These are phyloP conservation scores for Mrakia hoshinonis DNA, from an alignment of 768 basidiomycete genomes.

Conservation along the genomic window DNA sequence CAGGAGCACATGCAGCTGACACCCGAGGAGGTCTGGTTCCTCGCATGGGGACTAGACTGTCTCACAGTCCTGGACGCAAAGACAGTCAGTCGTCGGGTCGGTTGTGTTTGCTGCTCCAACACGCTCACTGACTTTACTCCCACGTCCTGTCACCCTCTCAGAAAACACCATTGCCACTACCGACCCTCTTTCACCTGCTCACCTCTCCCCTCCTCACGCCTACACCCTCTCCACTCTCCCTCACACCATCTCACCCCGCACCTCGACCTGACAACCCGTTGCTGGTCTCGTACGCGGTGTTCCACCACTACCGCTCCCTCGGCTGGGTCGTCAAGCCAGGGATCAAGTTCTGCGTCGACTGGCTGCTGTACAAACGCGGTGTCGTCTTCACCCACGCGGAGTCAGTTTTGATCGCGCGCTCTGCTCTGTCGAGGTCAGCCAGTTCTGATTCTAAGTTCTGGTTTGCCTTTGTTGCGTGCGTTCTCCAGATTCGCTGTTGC, in stretches of 20 bases:
- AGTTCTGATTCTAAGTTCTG: neutral
- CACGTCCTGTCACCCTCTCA: constrained; percentile 29
- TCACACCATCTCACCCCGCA: constrained; percentile 38
- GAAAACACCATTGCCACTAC: constrained; percentile 38
- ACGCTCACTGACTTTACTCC: neutral
- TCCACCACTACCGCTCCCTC: constrained; percentile 89
- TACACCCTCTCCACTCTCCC: constrained; percentile 30
- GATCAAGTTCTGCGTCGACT: constrained; percentile 95
- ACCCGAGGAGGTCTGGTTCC: constrained; percentile 79
- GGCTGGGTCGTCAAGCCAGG: constrained; percentile 96
- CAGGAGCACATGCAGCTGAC: constrained; percentile 87
- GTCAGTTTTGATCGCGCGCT: constrained; percentile 47
- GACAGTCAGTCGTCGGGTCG: constrained; percentile 49
- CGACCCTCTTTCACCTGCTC: constrained; percentile 40
- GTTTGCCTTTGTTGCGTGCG: neutral
- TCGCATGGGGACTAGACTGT: constrained; percentile 75
- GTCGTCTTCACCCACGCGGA: constrained; percentile 94
- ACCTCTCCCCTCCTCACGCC: constrained; percentile 36
- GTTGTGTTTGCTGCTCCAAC: neutral
- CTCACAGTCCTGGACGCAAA: constrained; percentile 58
- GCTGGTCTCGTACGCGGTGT: constrained; percentile 75
- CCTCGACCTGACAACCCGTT: constrained; percentile 75
- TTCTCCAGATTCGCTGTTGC: constrained; percentile 70
- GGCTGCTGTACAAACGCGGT: constrained; percentile 84
- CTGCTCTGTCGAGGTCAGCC: neutral